These are phyloP conservation scores for Candida xiaguanensis DNA, from an alignment of 805 yeast species.

Conservation along the genomic window DNA sequence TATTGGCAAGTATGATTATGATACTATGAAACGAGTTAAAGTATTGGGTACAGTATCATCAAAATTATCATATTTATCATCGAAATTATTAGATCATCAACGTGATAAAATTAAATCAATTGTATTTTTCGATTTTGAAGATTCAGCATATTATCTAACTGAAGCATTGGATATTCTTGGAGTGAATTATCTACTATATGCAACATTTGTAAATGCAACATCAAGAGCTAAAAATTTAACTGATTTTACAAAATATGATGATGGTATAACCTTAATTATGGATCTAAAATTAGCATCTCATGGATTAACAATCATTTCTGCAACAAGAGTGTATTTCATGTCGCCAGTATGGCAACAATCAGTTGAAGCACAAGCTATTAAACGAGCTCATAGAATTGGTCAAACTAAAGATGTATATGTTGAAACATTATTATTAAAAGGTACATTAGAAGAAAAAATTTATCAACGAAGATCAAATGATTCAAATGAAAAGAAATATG, in stretches of 20 bases:
- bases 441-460: slow-evolving; percentile 68
- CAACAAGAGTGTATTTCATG: slow-evolving; percentile 66
- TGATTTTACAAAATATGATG: slow-evolving; percentile 44
- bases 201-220: slow-evolving; percentile 50
- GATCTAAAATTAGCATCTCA: slow-evolving; percentile 65
- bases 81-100: slow-evolving; percentile 53
- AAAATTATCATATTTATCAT: slow-evolving; percentile 57
- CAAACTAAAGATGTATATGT: slow-evolving; percentile 61
- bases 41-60: slow-evolving; percentile 63
- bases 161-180: slow-evolving; percentile 64
- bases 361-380: slow-evolving; percentile 71
- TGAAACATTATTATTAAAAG: slow-evolving; percentile 61
- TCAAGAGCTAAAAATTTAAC: slow-evolving; percentile 52
- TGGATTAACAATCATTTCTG: slow-evolving; percentile 64
- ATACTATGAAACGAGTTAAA: slow-evolving; percentile 25
- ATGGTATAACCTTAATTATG: slow-evolving; percentile 59
- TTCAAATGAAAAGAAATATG: slow-evolving; percentile 25
- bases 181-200: slow-evolving; percentile 57
- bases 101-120: slow-evolving; percentile 46
- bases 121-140: slow-evolving; percentile 69
- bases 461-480: slow-evolving; percentile 35
- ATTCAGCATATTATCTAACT: slow-evolving; percentile 63
- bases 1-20: not conserved
- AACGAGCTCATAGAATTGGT: slow-evolving; percentile 76
- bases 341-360: slow-evolving; percentile 70